A percentile compares a stretch with the other conserved stretches of the same genome.
Evolutionary conservation across 1,139 yeast genomes (phyloP).

Genomic region (Sugiyamaella pinicola): DNA sequence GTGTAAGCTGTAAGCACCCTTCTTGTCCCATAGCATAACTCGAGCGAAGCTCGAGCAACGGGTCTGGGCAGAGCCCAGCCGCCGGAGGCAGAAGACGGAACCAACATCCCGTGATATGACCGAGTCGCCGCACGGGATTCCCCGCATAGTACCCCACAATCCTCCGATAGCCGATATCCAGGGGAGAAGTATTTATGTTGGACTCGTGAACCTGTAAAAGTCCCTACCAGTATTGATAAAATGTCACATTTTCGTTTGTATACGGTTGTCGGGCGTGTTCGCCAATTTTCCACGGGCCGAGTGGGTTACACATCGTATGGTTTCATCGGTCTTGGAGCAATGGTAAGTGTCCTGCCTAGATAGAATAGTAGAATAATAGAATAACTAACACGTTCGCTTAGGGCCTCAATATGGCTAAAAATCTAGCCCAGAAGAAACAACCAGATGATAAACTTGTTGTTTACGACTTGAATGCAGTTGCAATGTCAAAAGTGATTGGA

Average conservation of each 20-base stretch:
- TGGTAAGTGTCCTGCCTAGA: conserved; percentile 41
- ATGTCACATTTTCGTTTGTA: not conserved
- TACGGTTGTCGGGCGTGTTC: not conserved
- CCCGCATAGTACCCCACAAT: conserved; percentile 16
- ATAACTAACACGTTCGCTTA: conserved; percentile 19
- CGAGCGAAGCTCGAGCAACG: no score
- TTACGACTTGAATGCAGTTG: conserved; percentile 48
- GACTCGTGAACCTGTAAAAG: no score
- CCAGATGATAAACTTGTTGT: conserved; percentile 50
- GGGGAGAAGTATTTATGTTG: not conserved
- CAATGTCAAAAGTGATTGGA: conserved; percentile 35
- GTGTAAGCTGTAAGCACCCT: no score
- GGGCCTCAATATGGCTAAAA: conserved; percentile 60
- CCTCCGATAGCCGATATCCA: conserved; percentile 5
- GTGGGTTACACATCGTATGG: conserved; percentile 41
- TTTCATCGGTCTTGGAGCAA: conserved; percentile 60
- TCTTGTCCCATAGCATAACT: no score
- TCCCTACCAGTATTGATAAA: not conserved
- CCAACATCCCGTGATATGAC: conserved; percentile 6
- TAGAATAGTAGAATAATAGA: conserved; percentile 16
- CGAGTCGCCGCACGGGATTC: conserved; percentile 4
- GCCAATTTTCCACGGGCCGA: conserved; percentile 26
- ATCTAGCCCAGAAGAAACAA: conserved; percentile 50
- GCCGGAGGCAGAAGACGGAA: no score
- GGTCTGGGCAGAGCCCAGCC: no score